These are phyloP conservation scores for Paradendryphiella salina DNA, from an alignment of 2,329 filamentous ascomycete genomes.

Conservation along the genomic window DNA sequence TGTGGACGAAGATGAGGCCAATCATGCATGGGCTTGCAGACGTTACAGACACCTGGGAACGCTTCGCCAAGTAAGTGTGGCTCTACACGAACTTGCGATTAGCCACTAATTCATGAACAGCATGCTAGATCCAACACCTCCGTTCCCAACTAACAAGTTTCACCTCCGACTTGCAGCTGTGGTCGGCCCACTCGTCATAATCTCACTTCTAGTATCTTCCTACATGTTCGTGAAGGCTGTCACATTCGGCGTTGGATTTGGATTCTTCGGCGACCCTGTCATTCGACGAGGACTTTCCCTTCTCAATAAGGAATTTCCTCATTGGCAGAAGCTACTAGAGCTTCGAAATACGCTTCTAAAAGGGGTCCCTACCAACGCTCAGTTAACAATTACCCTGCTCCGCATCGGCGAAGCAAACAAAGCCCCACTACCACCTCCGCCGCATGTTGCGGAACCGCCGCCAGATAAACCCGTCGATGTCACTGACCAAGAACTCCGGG, in stretches of 20 bases:
- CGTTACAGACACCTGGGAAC: slow-evolving; percentile 64
- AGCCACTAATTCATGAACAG: slow-evolving; percentile 23
- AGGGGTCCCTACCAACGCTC: slow-evolving; percentile 83
- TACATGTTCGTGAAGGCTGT: slow-evolving; percentile 63
- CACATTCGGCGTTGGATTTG: slow-evolving; percentile 70
- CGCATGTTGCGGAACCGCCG: slow-evolving; percentile 50
- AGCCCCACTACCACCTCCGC: slow-evolving; percentile 70
- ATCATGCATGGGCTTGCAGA: slow-evolving; percentile 68
- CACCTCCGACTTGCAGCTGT: slow-evolving; percentile 53
- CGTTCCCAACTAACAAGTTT: slow-evolving; percentile 52
- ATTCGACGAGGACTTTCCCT: slow-evolving; percentile 63
- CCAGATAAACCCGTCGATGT: slow-evolving; percentile 57
- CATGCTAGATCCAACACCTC: slow-evolving; percentile 54
- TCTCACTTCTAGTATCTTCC: slow-evolving; percentile 52
- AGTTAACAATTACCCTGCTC: slow-evolving; percentile 77
- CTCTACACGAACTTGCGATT: no score
- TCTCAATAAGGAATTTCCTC: slow-evolving; percentile 65
- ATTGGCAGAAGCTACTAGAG: slow-evolving; percentile 76
- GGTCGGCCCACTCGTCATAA: slow-evolving; percentile 49
- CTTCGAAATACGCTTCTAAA: slow-evolving; percentile 75
- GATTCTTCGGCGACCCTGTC: slow-evolving; percentile 79
- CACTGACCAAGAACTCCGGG: slow-evolving; percentile 55
- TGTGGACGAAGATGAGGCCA: slow-evolving; percentile 76
- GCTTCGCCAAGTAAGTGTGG: slow-evolving; percentile 60
- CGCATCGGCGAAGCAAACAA: slow-evolving; percentile 81